Percentiles rank a stretch among this genome's conserved stretches.
These are phyloP conservation scores for Scutellaria baicalensis DNA, from an alignment of 257 asterid genomes.

Conservation along the genomic window DNA sequence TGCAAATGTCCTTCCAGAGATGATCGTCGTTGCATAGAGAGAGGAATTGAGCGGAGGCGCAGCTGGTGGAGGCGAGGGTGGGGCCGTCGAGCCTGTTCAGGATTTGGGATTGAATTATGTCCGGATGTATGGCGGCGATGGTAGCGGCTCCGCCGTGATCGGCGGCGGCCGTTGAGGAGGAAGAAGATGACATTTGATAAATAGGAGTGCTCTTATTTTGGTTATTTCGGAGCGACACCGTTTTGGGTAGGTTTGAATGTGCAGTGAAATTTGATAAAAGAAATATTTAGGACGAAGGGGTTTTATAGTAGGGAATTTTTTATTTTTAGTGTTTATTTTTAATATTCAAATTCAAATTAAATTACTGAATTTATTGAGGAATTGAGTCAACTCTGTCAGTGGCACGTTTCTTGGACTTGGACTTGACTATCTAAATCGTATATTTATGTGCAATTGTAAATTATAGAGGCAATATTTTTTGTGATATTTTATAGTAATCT, in stretches of 20 bases:
- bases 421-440: too few species aligned
- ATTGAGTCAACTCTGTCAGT: too few species aligned
- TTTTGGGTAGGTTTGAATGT: background rate
- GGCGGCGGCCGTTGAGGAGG: conserved; percentile 4
- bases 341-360: too few species aligned
- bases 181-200: conserved; percentile 1
- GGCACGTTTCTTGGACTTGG: too few species aligned
- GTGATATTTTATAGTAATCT: too few species aligned
- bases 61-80: conserved; percentile 55
- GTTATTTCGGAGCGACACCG: background rate
- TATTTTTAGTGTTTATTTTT: too few species aligned
- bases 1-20: conserved; percentile 58
- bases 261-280: too few species aligned
- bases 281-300: background rate
- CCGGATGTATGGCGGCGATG: conserved; percentile 45
- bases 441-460: too few species aligned
- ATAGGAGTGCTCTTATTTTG: background rate
- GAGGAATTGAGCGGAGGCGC: conserved; percentile 32
- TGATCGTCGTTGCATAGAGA: conserved; percentile 38
- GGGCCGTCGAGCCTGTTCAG: conserved; percentile 63
- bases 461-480: too few species aligned
- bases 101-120: conserved; percentile 52
- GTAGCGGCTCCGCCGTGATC: conserved; percentile 10
- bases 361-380: too few species aligned
- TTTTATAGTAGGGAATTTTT: background rate